These are phyloP conservation scores for Saccharomycopsis oosterbeekiorum DNA, from an alignment of 805 yeast genomes.

Conservation along the genomic window DNA sequence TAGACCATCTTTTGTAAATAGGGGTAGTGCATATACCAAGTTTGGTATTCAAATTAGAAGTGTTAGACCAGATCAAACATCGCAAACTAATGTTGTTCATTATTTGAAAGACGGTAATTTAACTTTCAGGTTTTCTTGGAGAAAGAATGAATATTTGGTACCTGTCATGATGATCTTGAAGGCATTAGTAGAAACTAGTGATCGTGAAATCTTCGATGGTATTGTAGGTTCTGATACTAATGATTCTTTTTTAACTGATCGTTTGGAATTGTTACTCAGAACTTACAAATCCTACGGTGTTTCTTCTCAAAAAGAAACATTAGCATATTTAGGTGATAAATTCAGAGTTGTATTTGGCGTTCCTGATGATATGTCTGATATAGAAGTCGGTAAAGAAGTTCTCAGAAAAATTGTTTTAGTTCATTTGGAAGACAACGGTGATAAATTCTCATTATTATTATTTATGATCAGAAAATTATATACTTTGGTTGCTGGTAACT, in stretches of 20 bases:
- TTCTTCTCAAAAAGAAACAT: constrained; percentile 75
- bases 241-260: constrained; percentile 94
- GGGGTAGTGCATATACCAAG: constrained; percentile 84
- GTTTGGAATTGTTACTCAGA: constrained; percentile 86
- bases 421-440: constrained; percentile 63
- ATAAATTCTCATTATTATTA: constrained; percentile 77
- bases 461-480: constrained; percentile 95
- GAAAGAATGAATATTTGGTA: constrained; percentile 87
- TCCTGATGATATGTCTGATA: constrained; percentile 77
- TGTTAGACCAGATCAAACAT: constrained; percentile 94
- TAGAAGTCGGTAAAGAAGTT: constrained; percentile 83
- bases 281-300: constrained; percentile 75
- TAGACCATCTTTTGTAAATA: constrained; percentile 86
- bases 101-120: constrained; percentile 93
- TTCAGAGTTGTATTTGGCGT: constrained; percentile 90
- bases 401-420: constrained; percentile 79
- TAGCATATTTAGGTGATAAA: constrained; percentile 91
- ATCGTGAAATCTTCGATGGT: constrained; percentile 92
- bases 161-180: constrained; percentile 90
- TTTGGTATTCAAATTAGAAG: constrained; percentile 91
- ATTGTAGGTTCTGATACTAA: constrained; percentile 80
- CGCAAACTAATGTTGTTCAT: constrained; percentile 96
- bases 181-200: constrained; percentile 84
- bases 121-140: constrained; percentile 94
- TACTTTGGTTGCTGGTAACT: constrained; percentile 92